Percentiles rank a stretch among this genome's conserved stretches.
Conservation (phyloP, 441 rosid species). For the Mallotus repandus region DNA sequence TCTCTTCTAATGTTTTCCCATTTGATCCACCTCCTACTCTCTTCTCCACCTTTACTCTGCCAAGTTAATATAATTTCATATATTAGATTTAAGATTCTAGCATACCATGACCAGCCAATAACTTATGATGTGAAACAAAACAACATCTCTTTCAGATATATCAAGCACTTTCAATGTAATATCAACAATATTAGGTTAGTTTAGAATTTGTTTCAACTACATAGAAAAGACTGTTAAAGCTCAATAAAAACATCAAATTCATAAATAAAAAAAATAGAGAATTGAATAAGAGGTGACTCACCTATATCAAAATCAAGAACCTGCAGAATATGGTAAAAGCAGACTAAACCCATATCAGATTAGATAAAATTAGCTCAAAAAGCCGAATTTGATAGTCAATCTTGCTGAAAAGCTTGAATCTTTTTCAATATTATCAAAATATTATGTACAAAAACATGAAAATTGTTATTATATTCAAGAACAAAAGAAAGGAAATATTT, state of each 20-base stretch:
- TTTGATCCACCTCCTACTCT: no score
- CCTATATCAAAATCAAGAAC: constrained; percentile 35
- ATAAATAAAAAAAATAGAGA: constrained; percentile 21
- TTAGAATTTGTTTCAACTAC: neutral
- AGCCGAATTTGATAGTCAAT: constrained; percentile 18
- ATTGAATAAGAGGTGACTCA: constrained; percentile 38
- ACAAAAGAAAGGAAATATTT: neutral
- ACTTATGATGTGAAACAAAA: no score
- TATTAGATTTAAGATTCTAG: no score
- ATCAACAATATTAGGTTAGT: no score
- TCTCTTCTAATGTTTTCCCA: no score
- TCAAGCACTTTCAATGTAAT: no score
- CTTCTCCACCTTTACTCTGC: no score
- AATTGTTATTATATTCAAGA: neutral
- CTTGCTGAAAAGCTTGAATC: constrained; percentile 11
- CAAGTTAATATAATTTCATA: no score
- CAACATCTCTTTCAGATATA: no score
- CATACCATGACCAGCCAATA: no score
- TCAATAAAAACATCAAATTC: constrained; percentile 34
- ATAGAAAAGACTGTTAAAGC: constrained; percentile 41
- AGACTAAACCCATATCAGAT: constrained; percentile 51
- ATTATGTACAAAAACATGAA: constrained; percentile 17
- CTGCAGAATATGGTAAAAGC: constrained; percentile 32
- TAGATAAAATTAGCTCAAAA: constrained; percentile 47
- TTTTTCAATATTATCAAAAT: constrained; percentile 22